Evolutionary conservation across 768 basidiomycete genomes (phyloP).

Genomic region (Lactarius sanguifluus): DNA sequence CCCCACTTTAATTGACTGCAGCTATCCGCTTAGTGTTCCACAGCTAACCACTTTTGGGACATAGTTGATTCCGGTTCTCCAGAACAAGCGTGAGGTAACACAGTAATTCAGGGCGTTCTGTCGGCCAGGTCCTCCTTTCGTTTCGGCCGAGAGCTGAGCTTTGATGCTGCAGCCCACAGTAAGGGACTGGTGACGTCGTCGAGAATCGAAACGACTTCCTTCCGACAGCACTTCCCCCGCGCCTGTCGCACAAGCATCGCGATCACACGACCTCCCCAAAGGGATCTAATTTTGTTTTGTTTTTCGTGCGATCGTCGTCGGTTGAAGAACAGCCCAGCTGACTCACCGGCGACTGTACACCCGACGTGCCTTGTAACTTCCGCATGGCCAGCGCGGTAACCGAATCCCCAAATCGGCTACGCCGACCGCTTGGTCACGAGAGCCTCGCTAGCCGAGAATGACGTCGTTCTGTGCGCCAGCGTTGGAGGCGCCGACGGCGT

Average conservation of each 20-base stretch:
- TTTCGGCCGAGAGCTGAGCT: neutral
- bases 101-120: neutral
- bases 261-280: neutral
- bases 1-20: neutral
- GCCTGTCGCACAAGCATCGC: neutral
- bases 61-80: neutral
- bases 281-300: neutral
- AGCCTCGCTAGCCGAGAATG: conserved; percentile 9
- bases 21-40: neutral
- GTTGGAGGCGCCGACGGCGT: neutral
- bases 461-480: conserved; percentile 13
- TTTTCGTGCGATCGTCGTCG: conserved; percentile 1
- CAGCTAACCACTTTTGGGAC: neutral
- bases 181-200: conserved; percentile 6
- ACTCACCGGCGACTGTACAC: conserved; percentile 1
- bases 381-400: conserved; percentile 5
- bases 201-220: neutral
- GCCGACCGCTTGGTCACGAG: neutral
- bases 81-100: neutral
- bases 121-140: neutral
- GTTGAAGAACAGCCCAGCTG: neutral
- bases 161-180: neutral
- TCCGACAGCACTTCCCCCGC: neutral
- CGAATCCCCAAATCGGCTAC: conserved; percentile 1
- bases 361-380: neutral